phyloP scores from a whole-genome alignment of 2,329 filamentous ascomycete species.

The Colletotrichum eleusines region DNA sequence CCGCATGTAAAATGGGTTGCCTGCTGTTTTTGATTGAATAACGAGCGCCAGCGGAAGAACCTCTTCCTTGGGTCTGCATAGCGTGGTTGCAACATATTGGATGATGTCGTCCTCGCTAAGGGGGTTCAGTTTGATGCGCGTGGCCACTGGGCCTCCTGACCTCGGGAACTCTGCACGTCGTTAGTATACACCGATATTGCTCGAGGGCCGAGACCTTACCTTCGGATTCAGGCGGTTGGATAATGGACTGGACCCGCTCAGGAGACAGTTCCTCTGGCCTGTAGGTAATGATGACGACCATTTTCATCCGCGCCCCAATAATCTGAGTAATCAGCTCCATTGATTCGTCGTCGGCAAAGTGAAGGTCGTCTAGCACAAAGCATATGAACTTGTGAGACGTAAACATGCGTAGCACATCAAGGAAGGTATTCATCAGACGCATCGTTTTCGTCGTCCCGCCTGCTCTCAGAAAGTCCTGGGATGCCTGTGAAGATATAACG shows the following conservation, averaged over 20 bases:
- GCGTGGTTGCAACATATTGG: slow-evolving; percentile 83
- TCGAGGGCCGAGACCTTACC: slow-evolving; percentile 51
- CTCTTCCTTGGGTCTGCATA: slow-evolving; percentile 79
- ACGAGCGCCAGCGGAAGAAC: slow-evolving; percentile 84
- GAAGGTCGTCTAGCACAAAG: slow-evolving; percentile 88
- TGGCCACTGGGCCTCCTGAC: slow-evolving; percentile 68
- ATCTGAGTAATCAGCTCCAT: slow-evolving; percentile 87
- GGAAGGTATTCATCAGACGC: slow-evolving; percentile 86
- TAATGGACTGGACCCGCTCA: slow-evolving; percentile 65
- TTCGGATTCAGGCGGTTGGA: slow-evolving; percentile 67
- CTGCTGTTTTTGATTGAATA: slow-evolving; percentile 87
- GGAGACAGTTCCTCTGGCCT: slow-evolving; percentile 73
- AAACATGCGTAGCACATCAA: slow-evolving; percentile 87
- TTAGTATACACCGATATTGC: slow-evolving; percentile 45
- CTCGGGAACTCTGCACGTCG: slow-evolving; percentile 55
- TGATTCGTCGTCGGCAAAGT: slow-evolving; percentile 90
- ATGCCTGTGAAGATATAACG: slow-evolving; percentile 60
- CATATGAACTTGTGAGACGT: slow-evolving; percentile 88
- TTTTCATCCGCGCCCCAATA: slow-evolving; percentile 80
- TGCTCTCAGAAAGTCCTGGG: slow-evolving; percentile 70
- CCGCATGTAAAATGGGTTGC: slow-evolving; percentile 91
- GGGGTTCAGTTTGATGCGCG: slow-evolving; percentile 77
- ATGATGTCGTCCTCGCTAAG: slow-evolving; percentile 84
- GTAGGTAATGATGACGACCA: slow-evolving; percentile 85
- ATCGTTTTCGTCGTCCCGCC: slow-evolving; percentile 73